A percentile compares a stretch with the other conserved stretches of the same genome.
phyloP scores from a whole-genome alignment of 371 early-diverging fungal species.

The Catenaria anguillulae region DNA sequence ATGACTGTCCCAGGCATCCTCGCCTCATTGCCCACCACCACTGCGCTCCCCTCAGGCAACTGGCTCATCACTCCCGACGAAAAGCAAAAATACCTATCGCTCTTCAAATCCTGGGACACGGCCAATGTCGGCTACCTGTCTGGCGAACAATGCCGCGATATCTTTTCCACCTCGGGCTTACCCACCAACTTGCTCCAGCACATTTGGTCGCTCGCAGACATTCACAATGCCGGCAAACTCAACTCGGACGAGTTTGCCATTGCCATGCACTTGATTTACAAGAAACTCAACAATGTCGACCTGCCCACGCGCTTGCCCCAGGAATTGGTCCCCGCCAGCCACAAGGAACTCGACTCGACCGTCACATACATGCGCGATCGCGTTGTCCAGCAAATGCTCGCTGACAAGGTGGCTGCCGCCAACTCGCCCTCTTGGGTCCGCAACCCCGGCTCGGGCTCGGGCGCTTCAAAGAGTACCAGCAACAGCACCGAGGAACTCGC shows the following conservation, averaged over 20 bases:
- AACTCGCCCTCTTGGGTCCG: slow-evolving; percentile 17
- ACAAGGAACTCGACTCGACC: slow-evolving; percentile 20
- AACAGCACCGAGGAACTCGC: background rate
- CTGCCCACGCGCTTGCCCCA: slow-evolving; percentile 63
- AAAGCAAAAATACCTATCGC: slow-evolving; percentile 57
- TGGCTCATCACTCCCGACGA: slow-evolving; percentile 74
- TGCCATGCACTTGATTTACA: slow-evolving; percentile 81
- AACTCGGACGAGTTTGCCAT: slow-evolving; percentile 83
- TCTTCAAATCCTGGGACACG: slow-evolving; percentile 78
- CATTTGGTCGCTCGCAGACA: slow-evolving; percentile 80
- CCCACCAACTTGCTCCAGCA: slow-evolving; percentile 57
- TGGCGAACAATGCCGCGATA: slow-evolving; percentile 61
- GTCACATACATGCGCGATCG: slow-evolving; percentile 21
- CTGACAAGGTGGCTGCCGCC: slow-evolving; percentile 11
- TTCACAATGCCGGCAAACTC: slow-evolving; percentile 67
- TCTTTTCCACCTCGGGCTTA: slow-evolving; percentile 75
- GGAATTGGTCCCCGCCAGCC: slow-evolving; percentile 62
- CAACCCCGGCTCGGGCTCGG: background rate
- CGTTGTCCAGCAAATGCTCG: slow-evolving; percentile 17
- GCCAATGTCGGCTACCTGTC: slow-evolving; percentile 51
- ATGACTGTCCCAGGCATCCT: background rate
- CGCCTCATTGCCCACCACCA: background rate
- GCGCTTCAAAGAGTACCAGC: background rate
- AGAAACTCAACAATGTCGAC: slow-evolving; percentile 57
- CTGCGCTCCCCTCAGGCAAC: too few species aligned